Evolutionary conservation across 352 stramenopile genomes (phyloP).

Genomic region (Phytophthora chlamydospora): DNA sequence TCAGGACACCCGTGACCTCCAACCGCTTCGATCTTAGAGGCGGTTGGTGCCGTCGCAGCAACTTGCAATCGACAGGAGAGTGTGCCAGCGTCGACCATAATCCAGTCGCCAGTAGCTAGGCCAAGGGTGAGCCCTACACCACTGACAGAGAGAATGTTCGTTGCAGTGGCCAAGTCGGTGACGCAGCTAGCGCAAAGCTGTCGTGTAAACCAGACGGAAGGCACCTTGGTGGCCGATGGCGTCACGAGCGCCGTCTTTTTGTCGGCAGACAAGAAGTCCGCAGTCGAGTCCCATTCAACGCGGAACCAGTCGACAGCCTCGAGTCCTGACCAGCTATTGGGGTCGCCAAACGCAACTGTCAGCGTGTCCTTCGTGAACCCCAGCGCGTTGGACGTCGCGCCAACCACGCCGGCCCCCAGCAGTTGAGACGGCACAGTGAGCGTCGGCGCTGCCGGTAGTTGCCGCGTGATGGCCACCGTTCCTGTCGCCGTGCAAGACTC

Average conservation of each 20-base stretch:
- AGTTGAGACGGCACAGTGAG: slow-evolving; percentile 63
- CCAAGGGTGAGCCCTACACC: slow-evolving; percentile 17
- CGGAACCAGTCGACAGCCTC: slow-evolving; percentile 87
- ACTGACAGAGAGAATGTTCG: slow-evolving; percentile 22
- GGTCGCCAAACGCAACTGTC: slow-evolving; percentile 69
- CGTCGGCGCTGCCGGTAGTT: slow-evolving; percentile 58
- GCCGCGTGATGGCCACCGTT: slow-evolving; percentile 48
- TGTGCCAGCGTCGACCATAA: slow-evolving; percentile 57
- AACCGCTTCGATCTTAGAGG: slow-evolving; percentile 42
- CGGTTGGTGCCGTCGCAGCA: slow-evolving; percentile 18
- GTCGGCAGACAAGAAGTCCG: slow-evolving; percentile 59
- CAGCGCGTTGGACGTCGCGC: slow-evolving; percentile 48
- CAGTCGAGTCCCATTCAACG: slow-evolving; percentile 89
- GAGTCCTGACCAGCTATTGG: slow-evolving; percentile 72
- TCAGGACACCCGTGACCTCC: slow-evolving; percentile 51
- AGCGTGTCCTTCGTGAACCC: slow-evolving; percentile 72
- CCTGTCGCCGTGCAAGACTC: slow-evolving; percentile 65
- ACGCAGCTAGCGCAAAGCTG: slow-evolving; percentile 65
- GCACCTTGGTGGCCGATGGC: slow-evolving; percentile 22
- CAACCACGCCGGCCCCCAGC: slow-evolving; percentile 23
- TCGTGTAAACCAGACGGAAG: slow-evolving; percentile 46
- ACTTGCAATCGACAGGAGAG: slow-evolving; percentile 65
- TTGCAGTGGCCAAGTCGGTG: slow-evolving; percentile 30
- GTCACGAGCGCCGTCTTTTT: slow-evolving; percentile 51
- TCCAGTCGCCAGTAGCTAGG: slow-evolving; percentile 39